Conservation (phyloP, 2,329 filamentous ascomycete species). For the Xylariaceae sp. region DNA sequence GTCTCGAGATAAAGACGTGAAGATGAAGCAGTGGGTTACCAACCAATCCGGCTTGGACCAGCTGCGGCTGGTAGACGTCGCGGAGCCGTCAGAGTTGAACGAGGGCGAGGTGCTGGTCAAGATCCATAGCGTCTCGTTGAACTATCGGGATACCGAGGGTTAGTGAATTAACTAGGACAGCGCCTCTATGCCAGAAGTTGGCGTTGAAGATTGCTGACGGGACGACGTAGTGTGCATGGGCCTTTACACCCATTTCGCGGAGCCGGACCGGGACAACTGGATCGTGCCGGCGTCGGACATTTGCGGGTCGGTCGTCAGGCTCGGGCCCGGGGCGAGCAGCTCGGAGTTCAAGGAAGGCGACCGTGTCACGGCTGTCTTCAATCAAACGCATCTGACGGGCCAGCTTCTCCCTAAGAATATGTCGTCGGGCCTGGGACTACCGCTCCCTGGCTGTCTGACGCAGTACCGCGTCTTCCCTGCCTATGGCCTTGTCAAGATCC, state of each 20-base stretch:
- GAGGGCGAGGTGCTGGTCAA: constrained; percentile 50
- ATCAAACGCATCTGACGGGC: constrained; percentile 53
- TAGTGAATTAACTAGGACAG: constrained; percentile 4
- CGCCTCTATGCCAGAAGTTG: too few species aligned
- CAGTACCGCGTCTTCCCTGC: constrained; percentile 58
- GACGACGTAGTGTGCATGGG: constrained; percentile 54
- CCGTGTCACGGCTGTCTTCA: constrained; percentile 64
- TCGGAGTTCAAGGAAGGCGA: constrained; percentile 51
- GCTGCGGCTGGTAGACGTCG: constrained; percentile 41
- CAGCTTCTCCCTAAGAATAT: constrained; percentile 55
- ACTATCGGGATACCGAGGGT: constrained; percentile 50
- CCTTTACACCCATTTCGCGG: constrained; percentile 62
- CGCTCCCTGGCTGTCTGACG: constrained; percentile 53
- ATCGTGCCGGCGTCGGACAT: constrained; percentile 67
- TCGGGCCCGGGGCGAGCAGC: constrained; percentile 43
- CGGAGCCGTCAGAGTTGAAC: constrained; percentile 43
- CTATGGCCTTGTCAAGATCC: constrained; percentile 51
- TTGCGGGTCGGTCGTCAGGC: constrained; percentile 56
- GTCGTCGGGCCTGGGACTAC: constrained; percentile 56
- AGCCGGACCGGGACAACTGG: constrained; percentile 38
- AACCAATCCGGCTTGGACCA: constrained; percentile 53
- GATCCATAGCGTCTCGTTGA: constrained; percentile 45
- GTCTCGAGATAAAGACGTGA: not conserved
- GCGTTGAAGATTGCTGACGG: not conserved
- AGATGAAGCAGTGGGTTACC: constrained; percentile 50